Evolutionary conservation across 2,329 filamentous ascomycete genomes (phyloP), one percentile per base, ranked within the genome.

Genomic region (Cladosporium sphaerospermum): DNA sequence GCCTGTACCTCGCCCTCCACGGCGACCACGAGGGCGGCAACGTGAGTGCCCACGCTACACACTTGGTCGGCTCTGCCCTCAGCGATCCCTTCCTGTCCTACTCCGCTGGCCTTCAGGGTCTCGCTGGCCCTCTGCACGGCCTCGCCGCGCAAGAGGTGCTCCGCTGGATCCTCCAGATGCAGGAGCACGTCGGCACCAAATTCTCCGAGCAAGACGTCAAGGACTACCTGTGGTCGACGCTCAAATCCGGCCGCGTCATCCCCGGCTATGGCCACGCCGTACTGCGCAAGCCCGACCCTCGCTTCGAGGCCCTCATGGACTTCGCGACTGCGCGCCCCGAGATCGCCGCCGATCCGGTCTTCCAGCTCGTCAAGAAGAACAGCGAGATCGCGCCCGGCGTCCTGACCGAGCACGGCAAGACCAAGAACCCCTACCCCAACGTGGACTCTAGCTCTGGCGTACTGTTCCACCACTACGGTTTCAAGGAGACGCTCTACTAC

Each of bases 21-120:
- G 93, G 93, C 58, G 93, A 99, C 73, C 93, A 99, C 75, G 93
- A 99, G 74, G 93, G 93, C 57, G 93, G 93, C 54, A 99, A 99
- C 64, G 93, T 99, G 58, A 96, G 91, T 37, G 93, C 93, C 1
- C 93, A 99, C 70, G 76, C 93, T 28, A 97, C 93, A 7, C 93
- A 99, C 71, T 78, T 99, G 37, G 93, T 99, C 53, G 93, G 93
- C 49, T 95, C 88, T 62, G 93, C 93, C 16, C 83, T 99, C 53
- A 93, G 88, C 65, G 93, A 97, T 65, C 89, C 92, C 4, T 97
- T 93, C 81, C 81, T 99, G 59, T 93, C 89, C 66, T 97, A 97
- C 78, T 93, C 88, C 62, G 93, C 93, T 54, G 93, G 93, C 70
- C 83, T 99, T 4, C 89, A 96, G 68, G 93, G 93, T 69, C 84